phyloP scores from a whole-genome alignment of 768 basidiomycete species.

The Termitomyces sp. region DNA sequence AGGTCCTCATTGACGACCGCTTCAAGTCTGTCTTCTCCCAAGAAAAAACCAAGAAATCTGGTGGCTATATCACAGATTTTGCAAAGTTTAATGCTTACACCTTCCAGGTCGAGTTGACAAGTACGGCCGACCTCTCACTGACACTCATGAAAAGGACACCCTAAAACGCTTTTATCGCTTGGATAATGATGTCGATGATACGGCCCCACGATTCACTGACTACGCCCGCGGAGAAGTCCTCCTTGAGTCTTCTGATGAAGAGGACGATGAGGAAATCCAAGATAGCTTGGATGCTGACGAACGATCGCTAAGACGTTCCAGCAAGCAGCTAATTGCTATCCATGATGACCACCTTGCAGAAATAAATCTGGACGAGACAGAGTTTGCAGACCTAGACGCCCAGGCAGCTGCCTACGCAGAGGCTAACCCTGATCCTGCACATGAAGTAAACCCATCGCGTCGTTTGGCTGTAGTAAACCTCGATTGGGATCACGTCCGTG shows the following conservation, averaged over 20 bases:
- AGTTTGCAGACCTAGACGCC: conserved; percentile 68
- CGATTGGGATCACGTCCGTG: conserved; percentile 97
- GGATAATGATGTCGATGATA: conserved; percentile 31
- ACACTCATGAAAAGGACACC: conserved; percentile 71
- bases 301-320: conserved; percentile 44
- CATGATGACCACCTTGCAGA: conserved; percentile 45
- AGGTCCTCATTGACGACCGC: conserved; percentile 88
- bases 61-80: conserved; percentile 4
- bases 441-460: conserved; percentile 48
- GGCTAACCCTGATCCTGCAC: conserved; percentile 44
- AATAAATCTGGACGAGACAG: conserved; percentile 80
- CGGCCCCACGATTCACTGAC: conserved; percentile 49
- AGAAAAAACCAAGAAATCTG: conserved; percentile 33
- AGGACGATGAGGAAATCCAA: conserved; percentile 33
- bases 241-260: conserved; percentile 86
- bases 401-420: conserved; percentile 65
- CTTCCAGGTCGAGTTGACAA: conserved; percentile 75
- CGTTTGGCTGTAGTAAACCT: conserved; percentile 91
- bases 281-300: conserved; percentile 33
- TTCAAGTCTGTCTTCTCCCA: conserved; percentile 78
- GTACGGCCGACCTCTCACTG: conserved; percentile 75
- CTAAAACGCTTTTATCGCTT: conserved; percentile 81
- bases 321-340: conserved; percentile 40
- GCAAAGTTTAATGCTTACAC: conserved; percentile 4
- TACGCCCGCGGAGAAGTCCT: conserved; percentile 89